Percentiles rank a stretch among this genome's conserved stretches.
phyloP scores from a whole-genome alignment of 164 flowering plant species.

The Vitis cinerea region DNA sequence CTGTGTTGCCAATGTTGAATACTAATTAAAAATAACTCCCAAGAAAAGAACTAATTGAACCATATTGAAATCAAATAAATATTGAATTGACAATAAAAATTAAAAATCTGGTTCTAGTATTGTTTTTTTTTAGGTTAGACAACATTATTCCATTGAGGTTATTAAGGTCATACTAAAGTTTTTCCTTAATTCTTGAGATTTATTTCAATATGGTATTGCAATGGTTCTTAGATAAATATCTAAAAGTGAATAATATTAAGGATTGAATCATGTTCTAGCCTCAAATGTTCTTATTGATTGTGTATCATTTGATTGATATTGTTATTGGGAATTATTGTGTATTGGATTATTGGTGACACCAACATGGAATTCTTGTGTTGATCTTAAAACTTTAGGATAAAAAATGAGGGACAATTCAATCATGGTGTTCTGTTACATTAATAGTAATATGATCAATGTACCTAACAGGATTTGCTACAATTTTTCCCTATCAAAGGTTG shows the following conservation, averaged over 20 bases:
- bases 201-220: slow-evolving; percentile 5
- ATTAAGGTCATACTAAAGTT: not conserved
- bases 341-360: slow-evolving; percentile 42
- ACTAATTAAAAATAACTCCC: no score
- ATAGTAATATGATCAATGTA: no score
- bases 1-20: no score
- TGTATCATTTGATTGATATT: slow-evolving; percentile 32
- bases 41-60: no score
- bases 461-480: no score
- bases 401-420: no score
- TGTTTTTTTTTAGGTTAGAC: no score
- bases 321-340: slow-evolving; percentile 45
- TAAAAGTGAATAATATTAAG: slow-evolving; percentile 18
- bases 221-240: slow-evolving; percentile 7
- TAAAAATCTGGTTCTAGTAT: no score
- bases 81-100: no score
- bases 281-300: slow-evolving; percentile 18
- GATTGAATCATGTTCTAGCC: slow-evolving; percentile 16
- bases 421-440: no score
- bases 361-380: slow-evolving; percentile 43
- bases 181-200: slow-evolving; percentile 5
- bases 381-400: slow-evolving; percentile 20
- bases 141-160: slow-evolving; percentile 8
- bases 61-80: no score
- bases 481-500: no score